Evolutionary conservation across 805 yeast species (phyloP).

Genomic region (Citeromyces nyonsensis): DNA sequence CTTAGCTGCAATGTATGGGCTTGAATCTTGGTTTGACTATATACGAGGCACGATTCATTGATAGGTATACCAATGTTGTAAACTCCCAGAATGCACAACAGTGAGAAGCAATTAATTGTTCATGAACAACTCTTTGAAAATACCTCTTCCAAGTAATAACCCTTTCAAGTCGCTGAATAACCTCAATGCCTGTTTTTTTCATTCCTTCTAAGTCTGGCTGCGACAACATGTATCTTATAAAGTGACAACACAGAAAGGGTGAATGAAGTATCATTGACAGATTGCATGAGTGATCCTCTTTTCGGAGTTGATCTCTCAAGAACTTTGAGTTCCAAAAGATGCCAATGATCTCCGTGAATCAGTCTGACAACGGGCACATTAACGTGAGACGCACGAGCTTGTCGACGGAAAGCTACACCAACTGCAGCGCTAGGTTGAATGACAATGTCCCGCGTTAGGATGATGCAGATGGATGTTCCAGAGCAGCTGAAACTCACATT

Average conservation of each 20-base stretch:
- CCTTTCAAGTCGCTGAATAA: no score
- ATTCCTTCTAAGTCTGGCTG: no score
- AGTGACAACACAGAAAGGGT: constrained; percentile 71
- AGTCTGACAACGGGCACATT: constrained; percentile 72
- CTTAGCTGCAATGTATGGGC: no score
- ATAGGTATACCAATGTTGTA: no score
- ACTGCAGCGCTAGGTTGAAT: constrained; percentile 75
- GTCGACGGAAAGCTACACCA: constrained; percentile 65
- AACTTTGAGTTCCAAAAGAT: constrained; percentile 73
- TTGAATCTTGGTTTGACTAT: no score
- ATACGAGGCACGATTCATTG: no score
- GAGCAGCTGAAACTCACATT: constrained; percentile 78
- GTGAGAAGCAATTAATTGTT: no score
- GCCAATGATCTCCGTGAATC: constrained; percentile 79
- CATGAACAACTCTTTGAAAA: no score
- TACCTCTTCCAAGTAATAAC: no score
- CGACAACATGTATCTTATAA: no score
- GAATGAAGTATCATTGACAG: constrained; percentile 71
- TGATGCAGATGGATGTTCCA: constrained; percentile 76
- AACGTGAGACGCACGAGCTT: constrained; percentile 65
- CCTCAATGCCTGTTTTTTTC: no score
- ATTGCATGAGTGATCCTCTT: constrained; percentile 61
- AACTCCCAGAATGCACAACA: no score
- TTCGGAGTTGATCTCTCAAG: constrained; percentile 69
- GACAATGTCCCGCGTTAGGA: constrained; percentile 67